phyloP scores from a whole-genome alignment of 140 eudicot species.

The Anethum foeniculum region DNA sequence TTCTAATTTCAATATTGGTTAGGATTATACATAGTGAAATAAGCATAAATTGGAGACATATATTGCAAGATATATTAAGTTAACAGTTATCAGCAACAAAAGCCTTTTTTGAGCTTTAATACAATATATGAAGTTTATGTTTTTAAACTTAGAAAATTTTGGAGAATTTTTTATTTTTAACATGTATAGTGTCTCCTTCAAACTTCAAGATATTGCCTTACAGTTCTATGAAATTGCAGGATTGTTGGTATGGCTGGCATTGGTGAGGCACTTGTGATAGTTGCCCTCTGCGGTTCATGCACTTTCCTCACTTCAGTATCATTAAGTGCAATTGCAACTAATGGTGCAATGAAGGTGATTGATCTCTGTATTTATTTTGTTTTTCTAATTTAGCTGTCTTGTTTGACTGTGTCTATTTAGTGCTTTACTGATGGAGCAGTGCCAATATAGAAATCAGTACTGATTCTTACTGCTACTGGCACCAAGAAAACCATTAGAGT shows the following conservation, averaged over 20 bases:
- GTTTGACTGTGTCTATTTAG: neutral
- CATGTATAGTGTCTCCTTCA: neutral
- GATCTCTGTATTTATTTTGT: constrained; percentile 3
- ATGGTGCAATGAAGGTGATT: constrained; percentile 98
- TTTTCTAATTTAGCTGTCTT: neutral
- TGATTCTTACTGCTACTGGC: neutral
- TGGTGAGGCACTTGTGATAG: constrained; percentile 73
- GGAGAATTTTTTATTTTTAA: neutral
- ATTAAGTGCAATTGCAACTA: constrained; percentile 94
- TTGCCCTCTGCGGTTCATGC: constrained; percentile 85
- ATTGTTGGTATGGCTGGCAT: constrained; percentile 99
- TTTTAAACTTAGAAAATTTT: neutral
- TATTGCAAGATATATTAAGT: neutral
- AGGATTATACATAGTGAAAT: neutral
- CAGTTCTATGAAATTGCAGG: constrained; percentile 40
- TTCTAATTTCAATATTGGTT: neutral
- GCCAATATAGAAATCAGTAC: neutral
- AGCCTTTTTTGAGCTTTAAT: neutral
- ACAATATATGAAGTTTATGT: neutral
- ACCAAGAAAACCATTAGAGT: neutral
- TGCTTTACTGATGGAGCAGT: neutral
- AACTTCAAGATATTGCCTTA: neutral
- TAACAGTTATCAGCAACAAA: neutral
- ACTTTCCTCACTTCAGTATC: constrained; percentile 90
- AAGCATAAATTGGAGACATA: neutral